Evolutionary conservation across 2,329 filamentous ascomycete genomes (phyloP).

Genomic region (Cercospora zeina): DNA sequence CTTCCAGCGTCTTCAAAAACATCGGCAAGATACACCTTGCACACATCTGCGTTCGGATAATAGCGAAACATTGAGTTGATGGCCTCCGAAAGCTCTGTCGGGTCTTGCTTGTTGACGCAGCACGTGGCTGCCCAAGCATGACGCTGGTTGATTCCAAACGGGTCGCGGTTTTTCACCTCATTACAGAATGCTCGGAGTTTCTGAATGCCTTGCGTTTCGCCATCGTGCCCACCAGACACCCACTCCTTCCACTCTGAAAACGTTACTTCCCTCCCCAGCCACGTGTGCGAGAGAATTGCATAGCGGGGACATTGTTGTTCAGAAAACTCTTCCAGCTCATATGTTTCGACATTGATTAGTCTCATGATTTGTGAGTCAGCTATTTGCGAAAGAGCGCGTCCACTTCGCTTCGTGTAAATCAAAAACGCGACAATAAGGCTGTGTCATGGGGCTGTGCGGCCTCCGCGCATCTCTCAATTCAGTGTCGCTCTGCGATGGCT

Average conservation of each 20-base stretch:
- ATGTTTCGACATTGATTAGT: slow-evolving; percentile 1
- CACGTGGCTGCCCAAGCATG: not conserved
- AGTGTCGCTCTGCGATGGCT: not conserved
- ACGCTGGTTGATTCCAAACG: not conserved
- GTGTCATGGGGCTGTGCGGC: not conserved
- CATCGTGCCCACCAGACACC: not conserved
- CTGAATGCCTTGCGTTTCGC: not conserved
- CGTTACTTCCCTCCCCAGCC: not conserved
- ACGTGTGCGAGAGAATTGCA: not conserved
- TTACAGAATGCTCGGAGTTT: not conserved
- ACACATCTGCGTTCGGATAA: not conserved
- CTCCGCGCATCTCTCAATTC: not conserved
- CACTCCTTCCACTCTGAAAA: not conserved
- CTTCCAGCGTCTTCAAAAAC: not conserved
- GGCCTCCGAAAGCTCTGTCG: not conserved
- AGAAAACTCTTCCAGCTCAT: not conserved
- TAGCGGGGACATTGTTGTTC: not conserved
- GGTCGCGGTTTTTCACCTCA: not conserved
- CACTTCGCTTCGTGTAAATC: not conserved
- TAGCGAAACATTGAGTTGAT: slow-evolving; percentile 2
- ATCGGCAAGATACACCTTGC: slow-evolving; percentile 1
- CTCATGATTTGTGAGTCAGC: not conserved
- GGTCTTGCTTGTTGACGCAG: not conserved
- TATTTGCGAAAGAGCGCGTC: not conserved
- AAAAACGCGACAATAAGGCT: not conserved